Evolutionary conservation across 2,329 filamentous ascomycete species (phyloP).

Genomic region (Fusarium lateritium): DNA sequence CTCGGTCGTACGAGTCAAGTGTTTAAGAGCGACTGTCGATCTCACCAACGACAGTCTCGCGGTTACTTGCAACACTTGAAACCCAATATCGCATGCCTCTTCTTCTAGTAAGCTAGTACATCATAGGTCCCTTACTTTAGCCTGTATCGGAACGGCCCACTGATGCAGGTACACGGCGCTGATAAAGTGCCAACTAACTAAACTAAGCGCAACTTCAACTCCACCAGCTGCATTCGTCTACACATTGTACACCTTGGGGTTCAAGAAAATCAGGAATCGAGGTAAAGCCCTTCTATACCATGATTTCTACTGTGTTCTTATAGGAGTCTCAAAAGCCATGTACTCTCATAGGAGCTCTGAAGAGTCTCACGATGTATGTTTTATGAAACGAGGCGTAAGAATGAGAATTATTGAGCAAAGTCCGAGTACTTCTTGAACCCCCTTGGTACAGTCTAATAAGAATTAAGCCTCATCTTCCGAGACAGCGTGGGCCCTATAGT

Average conservation of each 20-base stretch:
- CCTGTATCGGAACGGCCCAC: conserved; percentile 33
- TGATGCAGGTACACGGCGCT: conserved; percentile 43
- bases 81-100: not conserved
- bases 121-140: conserved; percentile 17
- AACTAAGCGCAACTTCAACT: conserved; percentile 2
- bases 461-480: conserved; percentile 11
- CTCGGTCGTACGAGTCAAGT: too few relatives aligned
- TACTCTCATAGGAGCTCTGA: too few relatives aligned
- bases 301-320: too few relatives aligned
- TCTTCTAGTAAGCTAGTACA: not conserved
- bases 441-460: not conserved
- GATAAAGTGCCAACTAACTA: conserved; percentile 30
- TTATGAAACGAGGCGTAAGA: too few relatives aligned
- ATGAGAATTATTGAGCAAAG: too few relatives aligned
- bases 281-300: too few relatives aligned
- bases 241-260: not conserved
- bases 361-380: too few relatives aligned
- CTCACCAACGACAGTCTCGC: too few relatives aligned
- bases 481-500: conserved; percentile 5
- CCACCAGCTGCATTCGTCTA: conserved; percentile 26
- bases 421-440: too few relatives aligned
- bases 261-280: not conserved
- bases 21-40: too few relatives aligned
- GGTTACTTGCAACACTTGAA: too few relatives aligned
- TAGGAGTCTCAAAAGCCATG: too few relatives aligned